These are phyloP conservation scores for Pyronema domesticum DNA, from an alignment of 495 filamentous ascomycete species.

Conservation along the genomic window DNA sequence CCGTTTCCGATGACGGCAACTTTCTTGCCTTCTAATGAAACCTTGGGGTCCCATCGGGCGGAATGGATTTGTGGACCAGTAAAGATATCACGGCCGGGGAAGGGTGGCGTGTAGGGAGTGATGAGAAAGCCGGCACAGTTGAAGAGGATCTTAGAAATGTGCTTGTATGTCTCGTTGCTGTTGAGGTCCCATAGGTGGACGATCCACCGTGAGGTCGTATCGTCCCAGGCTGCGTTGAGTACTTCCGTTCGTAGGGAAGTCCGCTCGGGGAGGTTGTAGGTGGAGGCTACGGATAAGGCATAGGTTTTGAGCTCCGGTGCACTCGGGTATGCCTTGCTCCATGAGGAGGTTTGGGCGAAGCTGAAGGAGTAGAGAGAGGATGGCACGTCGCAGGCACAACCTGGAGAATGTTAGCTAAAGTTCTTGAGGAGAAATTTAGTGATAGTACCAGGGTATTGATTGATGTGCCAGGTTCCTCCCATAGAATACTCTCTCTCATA, in stretches of 20 bases:
- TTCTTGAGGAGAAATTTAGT: neutral
- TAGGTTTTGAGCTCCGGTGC: conserved; percentile 33
- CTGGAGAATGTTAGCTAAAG: neutral
- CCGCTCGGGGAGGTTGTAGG: conserved; percentile 30
- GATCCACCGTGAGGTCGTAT: conserved; percentile 30
- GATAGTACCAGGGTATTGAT: conserved; percentile 2
- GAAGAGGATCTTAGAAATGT: conserved; percentile 39
- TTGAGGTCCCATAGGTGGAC: conserved; percentile 25
- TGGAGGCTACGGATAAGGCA: conserved; percentile 28
- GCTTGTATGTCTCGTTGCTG: conserved; percentile 17
- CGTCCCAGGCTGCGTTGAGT: conserved; percentile 29
- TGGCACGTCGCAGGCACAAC: conserved; percentile 9
- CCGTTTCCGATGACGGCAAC: conserved; percentile 36
- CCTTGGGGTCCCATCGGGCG: conserved; percentile 34
- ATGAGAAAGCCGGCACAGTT: conserved; percentile 37
- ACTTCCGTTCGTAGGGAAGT: conserved; percentile 31
- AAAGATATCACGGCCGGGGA: conserved; percentile 31
- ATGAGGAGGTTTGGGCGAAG: conserved; percentile 32
- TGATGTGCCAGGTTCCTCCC: conserved; percentile 5
- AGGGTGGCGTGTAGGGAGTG: conserved; percentile 29
- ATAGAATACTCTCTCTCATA: conserved; percentile 1
- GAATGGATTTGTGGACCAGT: conserved; percentile 37
- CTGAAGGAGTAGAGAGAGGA: conserved; percentile 32
- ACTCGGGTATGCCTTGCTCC: conserved; percentile 29
- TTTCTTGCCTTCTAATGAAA: conserved; percentile 34